phyloP scores from a whole-genome alignment of 495 filamentous ascomycete genomes.

The Aspergillus olivimuriae region DNA sequence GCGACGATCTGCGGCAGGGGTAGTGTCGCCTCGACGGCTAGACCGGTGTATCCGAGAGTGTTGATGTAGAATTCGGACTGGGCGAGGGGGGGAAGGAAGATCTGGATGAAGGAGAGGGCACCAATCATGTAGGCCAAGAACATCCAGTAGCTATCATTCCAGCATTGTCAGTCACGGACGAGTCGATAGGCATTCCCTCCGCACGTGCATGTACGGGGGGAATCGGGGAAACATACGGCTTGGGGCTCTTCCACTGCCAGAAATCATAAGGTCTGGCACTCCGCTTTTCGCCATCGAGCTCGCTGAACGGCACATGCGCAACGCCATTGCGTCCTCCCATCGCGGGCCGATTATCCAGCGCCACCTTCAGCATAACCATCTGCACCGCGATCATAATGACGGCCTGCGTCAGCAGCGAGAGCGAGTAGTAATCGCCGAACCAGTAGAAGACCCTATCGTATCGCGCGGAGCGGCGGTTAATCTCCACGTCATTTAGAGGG shows the following conservation, averaged over 20 bases:
- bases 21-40: constrained; percentile 82
- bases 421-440: constrained; percentile 79
- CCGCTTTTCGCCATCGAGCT: constrained; percentile 14
- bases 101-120: constrained; percentile 59
- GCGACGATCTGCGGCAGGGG: constrained; percentile 83
- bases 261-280: constrained; percentile 73
- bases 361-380: constrained; percentile 76
- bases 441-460: constrained; percentile 88
- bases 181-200: neutral
- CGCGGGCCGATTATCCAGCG: constrained; percentile 78
- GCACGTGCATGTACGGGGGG: too few relatives aligned
- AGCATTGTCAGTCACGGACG: neutral
- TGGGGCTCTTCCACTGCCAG: constrained; percentile 84
- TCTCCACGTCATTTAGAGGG: too few relatives aligned
- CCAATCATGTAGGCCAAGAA: constrained; percentile 70
- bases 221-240: constrained; percentile 61
- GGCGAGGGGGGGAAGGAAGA: constrained; percentile 59
- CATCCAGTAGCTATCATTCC: constrained; percentile 68
- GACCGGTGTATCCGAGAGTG: constrained; percentile 73
- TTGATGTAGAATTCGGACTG: constrained; percentile 61
- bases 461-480: too few relatives aligned
- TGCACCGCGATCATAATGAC: constrained; percentile 83
- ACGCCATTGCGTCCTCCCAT: constrained; percentile 49
- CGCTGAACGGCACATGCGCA: constrained; percentile 39
- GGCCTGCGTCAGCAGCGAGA: constrained; percentile 75